Conservation (phyloP, 2,329 filamentous ascomycete species). For the Macrophomina pseudophaseolina region DNA sequence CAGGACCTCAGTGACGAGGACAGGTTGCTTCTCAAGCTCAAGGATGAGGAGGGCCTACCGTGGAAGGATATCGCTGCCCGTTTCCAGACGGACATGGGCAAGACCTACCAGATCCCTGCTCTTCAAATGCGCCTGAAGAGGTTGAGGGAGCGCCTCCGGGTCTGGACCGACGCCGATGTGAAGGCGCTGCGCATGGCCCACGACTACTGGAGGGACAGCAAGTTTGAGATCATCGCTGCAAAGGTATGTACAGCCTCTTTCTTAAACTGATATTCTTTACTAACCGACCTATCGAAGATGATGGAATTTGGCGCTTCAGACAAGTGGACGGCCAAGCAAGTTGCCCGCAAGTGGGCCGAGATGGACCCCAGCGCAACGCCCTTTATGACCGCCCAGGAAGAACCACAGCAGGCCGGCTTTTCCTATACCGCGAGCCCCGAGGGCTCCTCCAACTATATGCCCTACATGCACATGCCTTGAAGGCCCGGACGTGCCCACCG, state of each 20-base stretch:
- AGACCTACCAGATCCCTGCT: constrained; percentile 57
- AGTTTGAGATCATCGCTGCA: constrained; percentile 59
- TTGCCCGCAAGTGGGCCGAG: constrained; percentile 58
- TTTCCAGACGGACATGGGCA: constrained; percentile 55
- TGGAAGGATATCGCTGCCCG: constrained; percentile 61
- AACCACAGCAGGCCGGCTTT: constrained; percentile 26
- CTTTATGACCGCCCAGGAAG: constrained; percentile 41
- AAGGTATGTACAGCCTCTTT: constrained; percentile 46
- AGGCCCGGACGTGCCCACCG: background rate
- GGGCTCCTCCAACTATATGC: constrained; percentile 38
- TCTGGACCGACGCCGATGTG: constrained; percentile 58
- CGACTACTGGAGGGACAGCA: constrained; percentile 59
- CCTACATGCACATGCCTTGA: constrained; percentile 40
- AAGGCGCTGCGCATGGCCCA: constrained; percentile 55
- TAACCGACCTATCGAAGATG: constrained; percentile 49
- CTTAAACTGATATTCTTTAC: background rate
- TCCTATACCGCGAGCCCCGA: constrained; percentile 44
- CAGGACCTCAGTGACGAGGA: constrained; percentile 58
- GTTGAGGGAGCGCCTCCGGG: constrained; percentile 55
- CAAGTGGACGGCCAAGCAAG: constrained; percentile 57
- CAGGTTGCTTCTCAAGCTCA: constrained; percentile 55
- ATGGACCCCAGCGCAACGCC: constrained; percentile 43
- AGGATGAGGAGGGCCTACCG: constrained; percentile 57
- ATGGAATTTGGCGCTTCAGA: constrained; percentile 56
- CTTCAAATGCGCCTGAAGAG: constrained; percentile 62